A percentile compares a stretch with the other conserved stretches of the same genome.
phyloP scores from a whole-genome alignment of 495 filamentous ascomycete species.

The Penicillium bovifimosum region DNA sequence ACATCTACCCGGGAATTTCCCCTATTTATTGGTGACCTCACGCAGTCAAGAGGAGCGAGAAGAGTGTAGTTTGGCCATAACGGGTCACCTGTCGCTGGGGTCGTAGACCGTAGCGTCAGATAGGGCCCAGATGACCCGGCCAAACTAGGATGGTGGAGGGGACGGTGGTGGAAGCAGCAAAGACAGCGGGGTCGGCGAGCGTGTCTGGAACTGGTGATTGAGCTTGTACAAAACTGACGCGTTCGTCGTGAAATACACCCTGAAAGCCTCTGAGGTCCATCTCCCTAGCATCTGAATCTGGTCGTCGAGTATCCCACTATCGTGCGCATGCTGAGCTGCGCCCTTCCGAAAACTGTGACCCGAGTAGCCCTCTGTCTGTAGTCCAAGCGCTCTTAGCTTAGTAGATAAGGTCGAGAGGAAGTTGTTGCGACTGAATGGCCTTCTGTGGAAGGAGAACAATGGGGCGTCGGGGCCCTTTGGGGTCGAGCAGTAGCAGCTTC shows the following conservation, averaged over 20 bases:
- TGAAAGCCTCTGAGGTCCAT: conserved; percentile 3
- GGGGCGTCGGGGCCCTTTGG: conserved; percentile 2
- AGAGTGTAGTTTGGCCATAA: not conserved
- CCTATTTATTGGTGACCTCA: not conserved
- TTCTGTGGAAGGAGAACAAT: conserved; percentile 5
- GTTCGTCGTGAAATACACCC: conserved; percentile 7
- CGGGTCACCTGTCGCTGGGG: not conserved
- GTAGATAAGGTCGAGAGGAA: not conserved
- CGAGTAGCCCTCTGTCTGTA: not conserved
- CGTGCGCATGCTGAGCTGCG: conserved; percentile 4
- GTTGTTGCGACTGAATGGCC: conserved; percentile 2
- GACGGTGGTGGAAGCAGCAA: not conserved
- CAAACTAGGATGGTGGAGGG: not conserved
- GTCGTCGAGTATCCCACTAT: conserved; percentile 7
- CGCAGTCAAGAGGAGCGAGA: not conserved
- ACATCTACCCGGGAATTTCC: no score
- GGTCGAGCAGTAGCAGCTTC: conserved; percentile 9
- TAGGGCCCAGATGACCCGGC: not conserved
- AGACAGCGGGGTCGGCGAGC: conserved; percentile 2
- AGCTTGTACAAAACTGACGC: conserved; percentile 7
- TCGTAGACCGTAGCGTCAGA: conserved; percentile 3
- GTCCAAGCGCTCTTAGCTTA: not conserved
- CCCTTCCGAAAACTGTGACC: not conserved
- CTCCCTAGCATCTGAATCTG: conserved; percentile 3
- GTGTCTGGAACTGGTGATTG: conserved; percentile 8